Percentiles rank a stretch among this genome's conserved stretches.
phyloP scores from a whole-genome alignment of 78 protist genomes.

The Chrysochromulina tobinii region DNA sequence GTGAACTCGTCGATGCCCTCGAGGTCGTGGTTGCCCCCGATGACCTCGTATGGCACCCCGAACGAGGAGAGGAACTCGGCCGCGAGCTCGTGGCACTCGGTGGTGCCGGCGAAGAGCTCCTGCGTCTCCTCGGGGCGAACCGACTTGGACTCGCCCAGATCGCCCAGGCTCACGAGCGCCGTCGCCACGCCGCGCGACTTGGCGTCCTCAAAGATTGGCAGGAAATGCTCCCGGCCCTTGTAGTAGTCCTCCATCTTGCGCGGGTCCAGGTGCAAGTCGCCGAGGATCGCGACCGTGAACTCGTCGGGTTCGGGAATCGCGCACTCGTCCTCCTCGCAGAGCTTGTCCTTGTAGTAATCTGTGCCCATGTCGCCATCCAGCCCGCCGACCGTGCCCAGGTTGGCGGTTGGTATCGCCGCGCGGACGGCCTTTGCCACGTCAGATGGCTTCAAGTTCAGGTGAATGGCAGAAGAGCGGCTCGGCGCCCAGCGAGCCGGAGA shows the following conservation, averaged over 20 bases:
- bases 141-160: slow-evolving; percentile 38
- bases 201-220: slow-evolving; percentile 12
- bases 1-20: slow-evolving; percentile 44
- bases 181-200: background rate
- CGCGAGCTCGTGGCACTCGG: slow-evolving; percentile 33
- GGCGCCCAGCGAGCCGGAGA: no score
- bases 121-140: background rate
- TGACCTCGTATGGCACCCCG: slow-evolving; percentile 45
- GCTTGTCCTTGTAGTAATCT: background rate
- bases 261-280: slow-evolving; percentile 37
- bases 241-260: slow-evolving; percentile 31
- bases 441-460: no score
- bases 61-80: slow-evolving; percentile 30
- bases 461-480: no score
- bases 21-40: slow-evolving; percentile 37
- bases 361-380: no score
- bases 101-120: slow-evolving; percentile 31
- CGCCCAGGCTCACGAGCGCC: slow-evolving; percentile 28
- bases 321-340: background rate
- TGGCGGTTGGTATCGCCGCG: no score
- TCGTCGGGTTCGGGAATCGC: background rate
- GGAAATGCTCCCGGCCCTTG: background rate
- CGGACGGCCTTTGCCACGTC: no score
- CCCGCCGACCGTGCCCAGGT: no score
- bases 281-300: slow-evolving; percentile 28